Base-by-base conservation (phyloP, 129 eudicot genomes). In the Ambrosia trifida region DNA sequence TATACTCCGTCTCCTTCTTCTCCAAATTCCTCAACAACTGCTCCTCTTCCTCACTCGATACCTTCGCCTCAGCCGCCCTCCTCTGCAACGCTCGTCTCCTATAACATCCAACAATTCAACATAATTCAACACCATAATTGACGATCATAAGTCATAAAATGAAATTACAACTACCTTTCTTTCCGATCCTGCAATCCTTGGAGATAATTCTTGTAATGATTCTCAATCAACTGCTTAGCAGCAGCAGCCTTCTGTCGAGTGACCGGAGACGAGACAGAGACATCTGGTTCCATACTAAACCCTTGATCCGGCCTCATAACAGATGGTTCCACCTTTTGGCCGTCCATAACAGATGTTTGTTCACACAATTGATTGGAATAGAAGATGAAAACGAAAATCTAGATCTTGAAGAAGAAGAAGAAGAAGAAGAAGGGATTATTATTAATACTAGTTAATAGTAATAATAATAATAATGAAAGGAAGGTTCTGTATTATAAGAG, bases 231-330 rank as follows among this genome's bases (percentile, higher is more conserved):
- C 83, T 91, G 85, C 33, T 91, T 91, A 10, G 97, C 97, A 1
- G 97, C 97, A 7, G 95, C 97, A 11, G 91, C 87, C 68, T 91
- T 91, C 82, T 91, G 97, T 30, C 91, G 69, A 3, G 97, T 91
- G 0, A 91, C 97, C 75, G 95, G 91, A 17, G 97, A 91, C 19
- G 97, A 87, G 78, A 82, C 91, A 46, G 95, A 77, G 24, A 84
- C 86, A 19, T 91, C 95, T 0, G 87, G 81, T 64, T 91, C 97
- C 79, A 80, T 46, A 72, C 66, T 85, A 72, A 90, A 87, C 33
- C 81, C 76, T 24, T 82, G 89, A 85, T 87, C 90, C 17, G 84
- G 80, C 68, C 68, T 86, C 79, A 73, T 79, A 33, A 61, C 73
- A 11, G 82, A 51, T 13, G 83, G n/a, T 32, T 83, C 89, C 3